Base-by-base conservation (phyloP, 2,329 filamentous ascomycete genomes). In the Cadophora luteo-olivacea region DNA sequence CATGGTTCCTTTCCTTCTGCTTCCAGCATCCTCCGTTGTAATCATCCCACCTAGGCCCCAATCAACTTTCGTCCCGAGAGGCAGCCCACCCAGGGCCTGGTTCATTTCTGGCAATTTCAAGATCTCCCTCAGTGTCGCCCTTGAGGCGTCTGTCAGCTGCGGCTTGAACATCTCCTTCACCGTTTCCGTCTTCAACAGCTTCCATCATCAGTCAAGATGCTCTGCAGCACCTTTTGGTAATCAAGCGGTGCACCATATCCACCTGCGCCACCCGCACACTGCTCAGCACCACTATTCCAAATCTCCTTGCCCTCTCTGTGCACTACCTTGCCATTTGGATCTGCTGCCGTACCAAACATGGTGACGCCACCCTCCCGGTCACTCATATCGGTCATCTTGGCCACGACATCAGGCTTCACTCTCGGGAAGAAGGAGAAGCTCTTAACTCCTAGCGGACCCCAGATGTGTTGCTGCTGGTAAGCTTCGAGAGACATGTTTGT, bases 381-480 rank as follows among this genome's bases (percentile, higher is more conserved):
- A 58, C 65, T 70, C 72, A 76, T 70, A 33, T 72, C 64, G 0
- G 68, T 55, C 33, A 77, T n/a, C 22, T 64, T 75, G 14, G 57
- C 63, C 9, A 69, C 19, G 19, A 75, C 32, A 25, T 65, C 70
- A 1, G 73, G 71, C 36, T 69, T 19, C 11, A 65, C 29, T n/a
- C 61, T 52, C 8, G 69, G 70, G 32, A 67, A 58, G 41, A 76
- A 77, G 0, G 75, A 70, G 4, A 75, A 71, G 11, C 60, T 57
- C 3, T 61, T 69, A 1, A 75, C 72, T 1, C 70, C 73, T 0
- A 77, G 66, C 5, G 74, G 74, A 14, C 29, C 68, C 72, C 72
- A 84, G 51, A 88, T 78, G 29, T 86, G 75, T 60, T 81, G 77
- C 61, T 84, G 80, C 19, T 87, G 72, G 69, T 86, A 88, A 7